A percentile compares a stretch with the other conserved stretches of the same genome.
Evolutionary conservation across 2,329 filamentous ascomycete genomes (phyloP).

Genomic region (Dothideomycetes sp.): DNA sequence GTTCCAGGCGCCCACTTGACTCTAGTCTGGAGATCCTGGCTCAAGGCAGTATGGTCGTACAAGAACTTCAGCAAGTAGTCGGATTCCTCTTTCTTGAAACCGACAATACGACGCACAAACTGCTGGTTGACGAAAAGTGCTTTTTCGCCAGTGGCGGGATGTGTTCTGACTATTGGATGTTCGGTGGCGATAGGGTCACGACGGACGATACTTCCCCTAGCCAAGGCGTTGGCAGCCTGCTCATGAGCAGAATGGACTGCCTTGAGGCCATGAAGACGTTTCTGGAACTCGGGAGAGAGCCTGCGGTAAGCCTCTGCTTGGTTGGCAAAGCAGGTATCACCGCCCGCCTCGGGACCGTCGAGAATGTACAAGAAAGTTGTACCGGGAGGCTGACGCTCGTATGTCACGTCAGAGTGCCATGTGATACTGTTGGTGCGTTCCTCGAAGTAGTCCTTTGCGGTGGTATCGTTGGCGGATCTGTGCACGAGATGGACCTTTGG

Average conservation of each 20-base stretch:
- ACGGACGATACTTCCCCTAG: constrained; percentile 59
- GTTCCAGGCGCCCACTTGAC: constrained; percentile 73
- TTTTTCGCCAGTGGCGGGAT: constrained; percentile 74
- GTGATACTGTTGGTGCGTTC: constrained; percentile 70
- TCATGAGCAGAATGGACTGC: constrained; percentile 74
- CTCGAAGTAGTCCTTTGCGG: constrained; percentile 52
- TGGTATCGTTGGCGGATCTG: constrained; percentile 56
- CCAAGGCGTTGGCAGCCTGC: constrained; percentile 62
- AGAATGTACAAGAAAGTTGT: constrained; percentile 84
- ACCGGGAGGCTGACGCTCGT: constrained; percentile 79
- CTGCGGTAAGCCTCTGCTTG: constrained; percentile 72
- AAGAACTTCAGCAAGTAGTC: constrained; percentile 69
- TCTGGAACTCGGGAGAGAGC: constrained; percentile 67
- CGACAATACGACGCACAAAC: constrained; percentile 74
- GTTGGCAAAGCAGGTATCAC: constrained; percentile 77
- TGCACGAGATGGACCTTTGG: constrained; percentile 74
- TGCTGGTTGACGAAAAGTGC: constrained; percentile 74
- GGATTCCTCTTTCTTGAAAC: constrained; percentile 78
- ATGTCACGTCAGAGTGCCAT: constrained; percentile 85
- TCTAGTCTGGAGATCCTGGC: constrained; percentile 63
- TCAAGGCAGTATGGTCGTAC: constrained; percentile 63
- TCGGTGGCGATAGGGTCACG: constrained; percentile 65
- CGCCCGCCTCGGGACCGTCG: constrained; percentile 70
- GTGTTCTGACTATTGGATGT: constrained; percentile 72
- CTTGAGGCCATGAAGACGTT: constrained; percentile 69